phyloP scores from a whole-genome alignment of 441 rosid genomes.

The Mallotus japonicus region DNA sequence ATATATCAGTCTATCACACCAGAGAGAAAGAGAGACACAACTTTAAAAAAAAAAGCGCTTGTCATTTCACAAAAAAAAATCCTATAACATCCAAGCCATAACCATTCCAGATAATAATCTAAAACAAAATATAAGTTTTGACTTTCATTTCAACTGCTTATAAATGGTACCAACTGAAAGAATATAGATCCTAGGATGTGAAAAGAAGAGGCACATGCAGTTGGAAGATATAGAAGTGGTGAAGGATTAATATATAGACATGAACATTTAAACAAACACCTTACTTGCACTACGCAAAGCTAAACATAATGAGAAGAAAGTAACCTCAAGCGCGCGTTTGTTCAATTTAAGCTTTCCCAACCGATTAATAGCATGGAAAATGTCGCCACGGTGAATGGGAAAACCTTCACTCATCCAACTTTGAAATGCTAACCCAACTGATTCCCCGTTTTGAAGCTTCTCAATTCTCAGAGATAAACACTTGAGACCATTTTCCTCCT shows the following conservation, averaged over 20 bases:
- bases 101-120: too few species aligned
- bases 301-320: conserved; percentile 10
- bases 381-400: conserved; percentile 80
- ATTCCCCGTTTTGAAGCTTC: conserved; percentile 48
- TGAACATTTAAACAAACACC: conserved; percentile 18
- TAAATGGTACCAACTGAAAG: too few species aligned
- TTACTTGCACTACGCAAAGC: neutral
- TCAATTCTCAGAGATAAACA: too few species aligned
- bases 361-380: conserved; percentile 80
- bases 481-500: too few species aligned
- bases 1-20: neutral
- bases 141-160: too few species aligned
- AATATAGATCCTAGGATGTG: too few species aligned
- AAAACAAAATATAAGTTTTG: too few species aligned
- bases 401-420: conserved; percentile 93
- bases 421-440: conserved; percentile 70
- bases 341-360: conserved; percentile 63
- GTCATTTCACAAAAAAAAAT: neutral
- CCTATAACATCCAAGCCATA: too few species aligned
- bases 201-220: too few species aligned
- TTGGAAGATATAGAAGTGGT: too few species aligned
- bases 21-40: neutral
- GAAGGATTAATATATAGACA: too few species aligned
- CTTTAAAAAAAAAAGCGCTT: neutral
- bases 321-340: conserved; percentile 79